Evolutionary conservation across 441 rosid genomes (phyloP).

Genomic region (Bocquillonia castaneifolia): DNA sequence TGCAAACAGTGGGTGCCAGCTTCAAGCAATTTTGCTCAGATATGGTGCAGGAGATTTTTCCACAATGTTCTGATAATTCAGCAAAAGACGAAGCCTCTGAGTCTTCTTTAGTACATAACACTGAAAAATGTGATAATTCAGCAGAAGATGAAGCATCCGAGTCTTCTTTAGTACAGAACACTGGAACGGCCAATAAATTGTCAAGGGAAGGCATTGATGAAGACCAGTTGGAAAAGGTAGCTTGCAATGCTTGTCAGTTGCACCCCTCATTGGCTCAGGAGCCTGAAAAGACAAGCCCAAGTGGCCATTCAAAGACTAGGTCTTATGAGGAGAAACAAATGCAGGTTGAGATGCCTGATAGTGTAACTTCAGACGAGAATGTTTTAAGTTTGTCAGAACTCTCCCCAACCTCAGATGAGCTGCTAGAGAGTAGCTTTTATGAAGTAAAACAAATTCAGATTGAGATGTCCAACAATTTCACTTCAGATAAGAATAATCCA

Average conservation of each 20-base stretch:
- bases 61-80: neutral
- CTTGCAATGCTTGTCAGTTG: neutral
- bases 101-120: slow-evolving; percentile 6
- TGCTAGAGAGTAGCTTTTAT: neutral
- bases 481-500: neutral
- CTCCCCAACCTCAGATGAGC: neutral
- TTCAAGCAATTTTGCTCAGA: slow-evolving; percentile 27
- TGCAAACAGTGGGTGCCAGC: slow-evolving; percentile 28
- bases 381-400: neutral
- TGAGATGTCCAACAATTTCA: neutral
- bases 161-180: slow-evolving; percentile 6
- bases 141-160: slow-evolving; percentile 1
- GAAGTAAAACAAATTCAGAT: slow-evolving; percentile 6
- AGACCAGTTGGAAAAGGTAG: slow-evolving; percentile 18
- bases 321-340: neutral
- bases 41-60: slow-evolving; percentile 23
- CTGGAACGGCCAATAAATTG: neutral
- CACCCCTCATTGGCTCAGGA: slow-evolving; percentile 9
- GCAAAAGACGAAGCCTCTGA: neutral
- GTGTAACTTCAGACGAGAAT: neutral
- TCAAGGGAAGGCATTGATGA: slow-evolving; percentile 3
- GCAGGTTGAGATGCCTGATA: neutral
- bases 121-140: neutral
- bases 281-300: neutral
- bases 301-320: neutral